Evolutionary conservation across 768 basidiomycete species (phyloP).

Genomic region (Termitomyces sp.): DNA sequence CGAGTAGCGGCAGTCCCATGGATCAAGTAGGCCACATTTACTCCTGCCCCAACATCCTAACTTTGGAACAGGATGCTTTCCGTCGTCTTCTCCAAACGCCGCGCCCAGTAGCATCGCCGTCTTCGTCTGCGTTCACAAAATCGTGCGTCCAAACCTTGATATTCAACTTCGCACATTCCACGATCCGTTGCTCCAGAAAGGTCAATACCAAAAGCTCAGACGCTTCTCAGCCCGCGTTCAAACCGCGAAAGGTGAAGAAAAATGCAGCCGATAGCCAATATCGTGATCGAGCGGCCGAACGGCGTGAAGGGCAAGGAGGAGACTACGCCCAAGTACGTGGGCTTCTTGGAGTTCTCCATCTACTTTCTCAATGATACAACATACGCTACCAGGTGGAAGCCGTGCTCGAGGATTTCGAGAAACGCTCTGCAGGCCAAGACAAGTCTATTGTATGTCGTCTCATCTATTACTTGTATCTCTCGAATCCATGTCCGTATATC

Average conservation of each 20-base stretch:
- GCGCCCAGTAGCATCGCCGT: conserved; percentile 17
- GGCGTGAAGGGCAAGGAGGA: conserved; percentile 57
- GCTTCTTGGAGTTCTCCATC: conserved; percentile 5
- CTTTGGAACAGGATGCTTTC: conserved; percentile 48
- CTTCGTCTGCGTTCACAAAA: conserved; percentile 22
- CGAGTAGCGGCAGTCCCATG: conserved; percentile 16
- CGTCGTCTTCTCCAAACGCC: conserved; percentile 40
- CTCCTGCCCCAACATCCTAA: background rate
- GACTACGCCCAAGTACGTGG: conserved; percentile 67
- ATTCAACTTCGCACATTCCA: background rate
- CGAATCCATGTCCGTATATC: background rate
- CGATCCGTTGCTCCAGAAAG: conserved; percentile 14
- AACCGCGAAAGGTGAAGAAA: conserved; percentile 77
- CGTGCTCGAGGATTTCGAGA: conserved; percentile 78
- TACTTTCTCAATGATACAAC: background rate
- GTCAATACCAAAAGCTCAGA: conserved; percentile 38
- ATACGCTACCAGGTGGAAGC: conserved; percentile 58
- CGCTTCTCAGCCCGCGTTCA: conserved; percentile 62
- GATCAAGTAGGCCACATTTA: conserved; percentile 24
- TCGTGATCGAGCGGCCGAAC: conserved; percentile 72
- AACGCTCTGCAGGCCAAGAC: conserved; percentile 52
- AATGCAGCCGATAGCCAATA: conserved; percentile 41
- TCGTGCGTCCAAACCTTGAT: conserved; percentile 19
- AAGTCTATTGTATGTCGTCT: conserved; percentile 45
- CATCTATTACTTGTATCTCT: background rate